Percentiles rank a stretch among this genome's conserved stretches.
These are phyloP conservation scores for Microcos paniculata DNA, from an alignment of 345 rosid species.

Conservation along the genomic window DNA sequence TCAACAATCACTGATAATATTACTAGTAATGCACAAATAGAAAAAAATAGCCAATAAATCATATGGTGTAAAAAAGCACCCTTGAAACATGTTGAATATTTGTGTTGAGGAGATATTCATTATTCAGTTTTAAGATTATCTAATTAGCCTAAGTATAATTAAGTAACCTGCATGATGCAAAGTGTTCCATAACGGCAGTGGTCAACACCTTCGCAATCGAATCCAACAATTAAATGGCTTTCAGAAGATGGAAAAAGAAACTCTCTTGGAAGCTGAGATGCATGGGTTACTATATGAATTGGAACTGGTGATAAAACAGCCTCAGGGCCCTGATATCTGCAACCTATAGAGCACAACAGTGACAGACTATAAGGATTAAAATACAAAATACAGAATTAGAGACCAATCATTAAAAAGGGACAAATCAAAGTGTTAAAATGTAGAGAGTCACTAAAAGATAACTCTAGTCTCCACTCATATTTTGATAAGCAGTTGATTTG, in stretches of 20 bases:
- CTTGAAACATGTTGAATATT: neutral
- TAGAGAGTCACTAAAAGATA: neutral
- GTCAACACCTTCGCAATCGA: constrained; percentile 89
- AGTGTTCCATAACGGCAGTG: constrained; percentile 81
- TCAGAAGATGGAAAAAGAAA: constrained; percentile 70
- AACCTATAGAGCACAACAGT: neutral
- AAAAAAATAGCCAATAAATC: neutral
- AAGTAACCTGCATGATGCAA: constrained; percentile 85
- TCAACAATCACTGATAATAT: neutral
- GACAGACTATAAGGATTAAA: neutral
- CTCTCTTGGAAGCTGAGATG: constrained; percentile 75
- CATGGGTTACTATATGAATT: constrained; percentile 55
- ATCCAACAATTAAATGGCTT: constrained; percentile 60
- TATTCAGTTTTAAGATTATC: neutral
- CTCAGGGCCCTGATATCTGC: neutral
- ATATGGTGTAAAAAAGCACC: neutral
- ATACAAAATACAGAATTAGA: neutral
- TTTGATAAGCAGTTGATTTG: neutral
- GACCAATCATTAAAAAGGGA: neutral
- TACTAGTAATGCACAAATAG: neutral
- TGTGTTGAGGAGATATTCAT: neutral
- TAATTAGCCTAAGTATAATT: neutral
- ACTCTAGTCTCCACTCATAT: neutral
- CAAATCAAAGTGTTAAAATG: neutral
- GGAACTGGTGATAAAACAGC: constrained; percentile 42